Evolutionary conservation across 2,329 filamentous ascomycete species (phyloP).

Genomic region (Pseudomassariella vexata): DNA sequence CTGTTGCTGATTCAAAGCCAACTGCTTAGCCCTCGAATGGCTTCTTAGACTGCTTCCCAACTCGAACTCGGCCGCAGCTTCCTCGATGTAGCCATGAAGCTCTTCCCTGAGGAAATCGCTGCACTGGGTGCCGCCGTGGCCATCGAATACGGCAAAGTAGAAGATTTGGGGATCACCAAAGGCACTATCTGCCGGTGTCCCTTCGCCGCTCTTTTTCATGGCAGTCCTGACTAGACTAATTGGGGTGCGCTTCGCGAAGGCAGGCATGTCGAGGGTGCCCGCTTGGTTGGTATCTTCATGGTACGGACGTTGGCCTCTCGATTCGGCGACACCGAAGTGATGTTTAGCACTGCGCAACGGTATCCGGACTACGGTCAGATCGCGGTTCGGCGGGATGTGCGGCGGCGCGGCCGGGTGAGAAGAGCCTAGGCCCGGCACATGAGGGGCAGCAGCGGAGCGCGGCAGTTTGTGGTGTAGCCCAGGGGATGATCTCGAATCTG

Average conservation of each 20-base stretch:
- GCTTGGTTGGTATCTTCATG: slow-evolving; percentile 96
- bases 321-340: slow-evolving; percentile 79
- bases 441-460: slow-evolving; percentile 75
- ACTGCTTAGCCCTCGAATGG: slow-evolving; percentile 19
- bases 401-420: slow-evolving; percentile 54
- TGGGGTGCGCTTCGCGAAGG: slow-evolving; percentile 81
- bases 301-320: slow-evolving; percentile 75
- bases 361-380: slow-evolving; percentile 91
- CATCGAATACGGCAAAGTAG: slow-evolving; percentile 95
- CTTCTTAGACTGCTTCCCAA: slow-evolving; percentile 67
- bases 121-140: slow-evolving; percentile 86
- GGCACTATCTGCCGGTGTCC: slow-evolving; percentile 66
- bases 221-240: slow-evolving; percentile 46
- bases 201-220: slow-evolving; percentile 49
- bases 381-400: slow-evolving; percentile 56
- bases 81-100: slow-evolving; percentile 84
- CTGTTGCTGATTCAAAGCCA: slow-evolving; percentile 5
- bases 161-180: slow-evolving; percentile 93
- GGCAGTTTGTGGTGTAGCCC: slow-evolving; percentile 81
- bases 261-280: slow-evolving; percentile 86
- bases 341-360: slow-evolving; percentile 91
- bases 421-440: slow-evolving; percentile 50
- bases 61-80: slow-evolving; percentile 70
- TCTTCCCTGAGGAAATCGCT: slow-evolving; percentile 79
- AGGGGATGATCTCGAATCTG: slow-evolving; percentile 62